Conservation (phyloP, 805 yeast species). For the Spathaspora arborariae region DNA sequence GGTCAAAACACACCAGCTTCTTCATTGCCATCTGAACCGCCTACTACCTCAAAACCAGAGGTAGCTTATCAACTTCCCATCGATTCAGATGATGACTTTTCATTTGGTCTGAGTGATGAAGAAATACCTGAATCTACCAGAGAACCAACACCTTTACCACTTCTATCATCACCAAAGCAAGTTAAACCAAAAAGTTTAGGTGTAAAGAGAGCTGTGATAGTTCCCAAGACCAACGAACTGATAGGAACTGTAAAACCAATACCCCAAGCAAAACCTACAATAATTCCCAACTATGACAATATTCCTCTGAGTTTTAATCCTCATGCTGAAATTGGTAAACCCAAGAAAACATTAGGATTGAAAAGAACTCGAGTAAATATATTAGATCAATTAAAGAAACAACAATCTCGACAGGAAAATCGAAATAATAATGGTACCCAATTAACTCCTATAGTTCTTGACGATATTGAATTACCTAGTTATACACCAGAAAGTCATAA, state of each 20-base stretch:
- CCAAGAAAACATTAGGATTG: constrained; percentile 14
- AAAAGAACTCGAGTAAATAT: constrained; percentile 12
- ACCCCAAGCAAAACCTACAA: too few species aligned
- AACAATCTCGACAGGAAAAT: background rate
- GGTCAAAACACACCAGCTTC: too few species aligned
- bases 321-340: background rate
- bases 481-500: background rate
- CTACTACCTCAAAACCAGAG: background rate
- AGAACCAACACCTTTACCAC: background rate
- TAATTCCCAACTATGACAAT: background rate
- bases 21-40: too few species aligned
- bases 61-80: background rate
- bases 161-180: background rate
- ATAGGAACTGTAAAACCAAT: too few species aligned
- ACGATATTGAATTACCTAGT: too few species aligned
- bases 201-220: background rate
- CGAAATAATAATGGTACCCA: background rate
- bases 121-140: background rate
- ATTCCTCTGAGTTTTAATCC: background rate
- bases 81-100: background rate
- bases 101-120: constrained; percentile 4
- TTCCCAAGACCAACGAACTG: background rate
- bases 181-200: background rate
- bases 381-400: constrained; percentile 13
- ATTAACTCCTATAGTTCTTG: background rate